Conservation (phyloP, 2,329 filamentous ascomycete genomes). For the Fusarium lateritium region DNA sequence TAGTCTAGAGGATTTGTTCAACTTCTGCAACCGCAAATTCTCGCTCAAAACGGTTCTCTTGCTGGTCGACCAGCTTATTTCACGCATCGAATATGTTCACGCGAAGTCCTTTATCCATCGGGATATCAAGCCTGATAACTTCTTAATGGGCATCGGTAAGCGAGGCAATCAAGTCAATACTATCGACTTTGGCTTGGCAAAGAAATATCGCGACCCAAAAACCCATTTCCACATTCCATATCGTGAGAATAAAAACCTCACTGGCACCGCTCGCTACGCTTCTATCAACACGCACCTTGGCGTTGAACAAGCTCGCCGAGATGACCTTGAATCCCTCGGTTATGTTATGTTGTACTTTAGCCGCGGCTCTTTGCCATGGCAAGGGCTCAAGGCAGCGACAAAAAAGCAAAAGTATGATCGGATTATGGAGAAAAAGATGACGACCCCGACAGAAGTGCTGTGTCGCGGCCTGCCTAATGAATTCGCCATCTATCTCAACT, state of each 20-base stretch:
- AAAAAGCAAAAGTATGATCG: constrained; percentile 99
- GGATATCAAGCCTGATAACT: constrained; percentile 99
- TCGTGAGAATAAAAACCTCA: constrained; percentile 99
- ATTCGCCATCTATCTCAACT: constrained; percentile 99
- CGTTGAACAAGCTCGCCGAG: constrained; percentile 98
- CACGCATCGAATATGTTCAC: constrained; percentile 99
- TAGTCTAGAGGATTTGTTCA: constrained; percentile 97
- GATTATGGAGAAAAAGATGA: constrained; percentile 99
- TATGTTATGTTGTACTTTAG: constrained; percentile 99
- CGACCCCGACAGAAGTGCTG: constrained; percentile 96
- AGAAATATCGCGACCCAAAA: constrained; percentile 99
- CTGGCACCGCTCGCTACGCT: constrained; percentile 97
- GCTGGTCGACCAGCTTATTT: constrained; percentile 97
- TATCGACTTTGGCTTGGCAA: constrained; percentile 98
- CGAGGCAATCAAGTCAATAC: constrained; percentile 99
- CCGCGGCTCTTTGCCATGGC: constrained; percentile 98
- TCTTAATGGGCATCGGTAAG: constrained; percentile 99
- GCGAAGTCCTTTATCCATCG: constrained; percentile 99
- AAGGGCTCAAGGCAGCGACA: constrained; percentile 97
- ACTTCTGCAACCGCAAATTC: constrained; percentile 99
- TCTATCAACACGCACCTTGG: constrained; percentile 99
- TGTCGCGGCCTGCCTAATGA: constrained; percentile 99
- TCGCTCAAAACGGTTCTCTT: constrained; percentile 98
- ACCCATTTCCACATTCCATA: constrained; percentile 99
- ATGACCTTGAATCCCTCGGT: constrained; percentile 99